These are phyloP conservation scores for Endoconidiophora laricicola DNA, from an alignment of 2,329 filamentous ascomycete species.

Conservation along the genomic window DNA sequence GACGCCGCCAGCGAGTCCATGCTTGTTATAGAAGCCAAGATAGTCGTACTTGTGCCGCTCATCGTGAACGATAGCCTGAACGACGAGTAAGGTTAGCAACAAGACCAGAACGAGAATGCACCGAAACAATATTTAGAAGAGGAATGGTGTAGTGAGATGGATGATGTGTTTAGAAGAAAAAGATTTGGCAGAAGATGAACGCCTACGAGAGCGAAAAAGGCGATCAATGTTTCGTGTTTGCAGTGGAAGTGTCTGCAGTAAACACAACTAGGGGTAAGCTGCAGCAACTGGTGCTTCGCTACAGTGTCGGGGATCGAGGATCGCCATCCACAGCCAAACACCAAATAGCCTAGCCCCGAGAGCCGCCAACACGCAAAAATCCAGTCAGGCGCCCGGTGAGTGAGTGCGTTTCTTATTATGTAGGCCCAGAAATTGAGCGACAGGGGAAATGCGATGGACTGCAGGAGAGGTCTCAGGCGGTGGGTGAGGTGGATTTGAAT, in stretches of 20 bases:
- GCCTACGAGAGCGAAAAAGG: background rate
- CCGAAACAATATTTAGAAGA: background rate
- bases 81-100: background rate
- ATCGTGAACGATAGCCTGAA: background rate
- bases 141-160: background rate
- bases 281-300: background rate
- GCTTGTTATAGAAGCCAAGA: background rate
- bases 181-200: background rate
- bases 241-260: background rate
- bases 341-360: no score
- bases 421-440: background rate
- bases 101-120: background rate
- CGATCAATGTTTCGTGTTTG: conserved; percentile 2
- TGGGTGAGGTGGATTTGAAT: background rate
- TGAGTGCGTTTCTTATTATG: background rate
- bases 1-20: background rate
- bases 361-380: background rate
- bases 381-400: background rate
- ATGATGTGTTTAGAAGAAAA: background rate
- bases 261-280: conserved; percentile 1
- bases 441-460: background rate
- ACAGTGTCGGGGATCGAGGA: conserved; percentile 4
- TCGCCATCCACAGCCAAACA: background rate
- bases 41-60: no score
- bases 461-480: background rate